Conservation (phyloP, 371 early-diverging fungal genomes). For the Coemansia sp. region DNA sequence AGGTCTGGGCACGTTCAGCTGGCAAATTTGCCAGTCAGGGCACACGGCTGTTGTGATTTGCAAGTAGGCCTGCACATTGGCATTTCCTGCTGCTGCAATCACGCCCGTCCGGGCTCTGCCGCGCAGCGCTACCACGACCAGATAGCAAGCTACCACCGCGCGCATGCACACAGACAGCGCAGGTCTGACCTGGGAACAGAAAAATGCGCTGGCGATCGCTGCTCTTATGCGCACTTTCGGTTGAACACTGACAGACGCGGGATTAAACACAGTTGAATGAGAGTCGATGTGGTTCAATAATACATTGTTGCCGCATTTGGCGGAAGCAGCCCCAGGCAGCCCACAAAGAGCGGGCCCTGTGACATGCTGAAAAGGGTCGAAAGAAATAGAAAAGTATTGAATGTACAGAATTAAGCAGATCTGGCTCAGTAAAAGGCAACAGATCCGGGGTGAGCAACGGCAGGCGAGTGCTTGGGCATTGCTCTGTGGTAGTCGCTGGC, state of each 20-base stretch:
- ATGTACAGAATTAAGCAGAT: constrained; percentile 8
- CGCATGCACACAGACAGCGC: neutral
- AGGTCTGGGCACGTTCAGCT: neutral
- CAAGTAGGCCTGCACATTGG: neutral
- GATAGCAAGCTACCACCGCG: neutral
- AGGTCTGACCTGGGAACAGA: constrained; percentile 8
- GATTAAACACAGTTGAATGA: neutral
- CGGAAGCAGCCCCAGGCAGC: neutral
- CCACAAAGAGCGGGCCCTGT: neutral
- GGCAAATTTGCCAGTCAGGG: neutral
- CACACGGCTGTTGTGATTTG: neutral
- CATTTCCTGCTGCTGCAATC: neutral
- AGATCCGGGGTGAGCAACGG: constrained; percentile 23
- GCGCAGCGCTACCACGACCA: neutral
- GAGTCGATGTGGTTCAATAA: constrained; percentile 4
- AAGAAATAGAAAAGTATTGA: neutral
- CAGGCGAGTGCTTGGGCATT: constrained; percentile 34
- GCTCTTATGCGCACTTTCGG: constrained; percentile 7
- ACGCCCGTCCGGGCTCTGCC: neutral
- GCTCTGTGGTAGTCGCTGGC: constrained; percentile 7
- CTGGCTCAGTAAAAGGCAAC: constrained; percentile 34
- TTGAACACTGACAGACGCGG: constrained; percentile 1
- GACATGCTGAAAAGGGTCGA: neutral
- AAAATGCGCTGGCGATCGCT: constrained; percentile 8
- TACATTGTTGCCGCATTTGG: constrained; percentile 2